Base-by-base conservation (phyloP, 306 rosid species). In the Parietaria judaica region DNA sequence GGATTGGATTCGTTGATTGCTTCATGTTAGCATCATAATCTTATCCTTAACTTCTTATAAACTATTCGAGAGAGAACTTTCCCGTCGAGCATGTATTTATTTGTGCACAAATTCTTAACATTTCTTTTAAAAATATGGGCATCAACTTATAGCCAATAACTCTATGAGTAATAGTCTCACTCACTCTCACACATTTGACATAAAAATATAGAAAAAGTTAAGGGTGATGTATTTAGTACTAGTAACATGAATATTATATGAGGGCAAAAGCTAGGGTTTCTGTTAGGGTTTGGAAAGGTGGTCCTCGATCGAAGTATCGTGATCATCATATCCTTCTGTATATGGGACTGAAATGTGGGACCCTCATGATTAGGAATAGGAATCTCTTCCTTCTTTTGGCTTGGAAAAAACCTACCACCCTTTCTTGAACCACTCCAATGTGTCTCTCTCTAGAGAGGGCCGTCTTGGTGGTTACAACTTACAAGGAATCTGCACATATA, bases 391-490 rank as follows among this genome's bases (percentile, higher is more conserved):
- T 63, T 49, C 60, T 67, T 70, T 62, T 67, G 91, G 74, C 66
- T 63, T 79, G 73, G 54, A 63, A 23, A 58, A 87, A 58, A 87
- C 88, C 95, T 84, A 75, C 86, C 71, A 82, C 72, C 81, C 74
- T 71, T 73, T 71, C 64, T 59, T 58, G 71, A 84, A 80, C 86
- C 15, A 76, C 79, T 84, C 83, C 81, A 62, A 49, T 49, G 13
- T 71, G 63, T 76, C 66, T 60, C 78, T 39, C 61, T 71, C 70
- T 66, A 49, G 63, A 70, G 76, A 66, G 66, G 50, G 58, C 58
- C 66, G 64, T 15, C 14, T 41, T 12, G 69, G 75, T 76, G 44
- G 79, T 76, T 79, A 68, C 75, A 63, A 69, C 78, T 76, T 79
- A 68, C 75, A 63, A 69, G 80, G 83, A 81, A 79, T 79, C 83